phyloP scores from a whole-genome alignment of 805 yeast genomes.

The Candida methanosorbosa region DNA sequence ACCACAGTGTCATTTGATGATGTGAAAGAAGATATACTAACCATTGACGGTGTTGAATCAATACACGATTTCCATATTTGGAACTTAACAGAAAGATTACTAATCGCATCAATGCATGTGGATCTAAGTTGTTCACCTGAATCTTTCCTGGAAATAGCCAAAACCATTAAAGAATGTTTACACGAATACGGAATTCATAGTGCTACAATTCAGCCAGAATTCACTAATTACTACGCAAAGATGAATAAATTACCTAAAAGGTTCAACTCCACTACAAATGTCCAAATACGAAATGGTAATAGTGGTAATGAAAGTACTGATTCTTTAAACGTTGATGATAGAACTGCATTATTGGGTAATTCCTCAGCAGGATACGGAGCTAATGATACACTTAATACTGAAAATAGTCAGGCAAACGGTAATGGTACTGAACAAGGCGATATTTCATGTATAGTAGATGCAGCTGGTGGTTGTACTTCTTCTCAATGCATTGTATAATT shows the following conservation, averaged over 20 bases:
- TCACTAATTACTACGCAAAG: conserved; percentile 29
- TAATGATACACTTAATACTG: neutral
- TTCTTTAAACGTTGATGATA: neutral
- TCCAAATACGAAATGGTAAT: too few relatives aligned
- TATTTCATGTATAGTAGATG: conserved; percentile 38
- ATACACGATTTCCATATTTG: conserved; percentile 95
- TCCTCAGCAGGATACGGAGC: neutral
- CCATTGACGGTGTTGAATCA: conserved; percentile 66
- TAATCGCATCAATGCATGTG: conserved; percentile 85
- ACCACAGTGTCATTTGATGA: conserved; percentile 67
- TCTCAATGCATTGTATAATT: too few relatives aligned
- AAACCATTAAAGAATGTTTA: conserved; percentile 66
- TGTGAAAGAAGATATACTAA: conserved; percentile 59
- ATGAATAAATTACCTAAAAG: conserved; percentile 20
- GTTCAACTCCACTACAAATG: conserved; percentile 9
- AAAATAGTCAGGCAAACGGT: neutral
- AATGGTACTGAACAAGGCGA: neutral
- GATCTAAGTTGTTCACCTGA: conserved; percentile 60
- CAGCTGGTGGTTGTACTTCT: conserved; percentile 43
- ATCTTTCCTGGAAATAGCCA: conserved; percentile 61
- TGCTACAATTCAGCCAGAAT: conserved; percentile 96
- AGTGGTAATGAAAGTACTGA: too few relatives aligned
- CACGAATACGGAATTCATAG: conserved; percentile 84
- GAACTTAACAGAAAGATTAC: conserved; percentile 83
- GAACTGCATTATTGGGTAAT: neutral